Conservation (phyloP, 495 filamentous ascomycete genomes). For the Jackrogersella multiformis region DNA sequence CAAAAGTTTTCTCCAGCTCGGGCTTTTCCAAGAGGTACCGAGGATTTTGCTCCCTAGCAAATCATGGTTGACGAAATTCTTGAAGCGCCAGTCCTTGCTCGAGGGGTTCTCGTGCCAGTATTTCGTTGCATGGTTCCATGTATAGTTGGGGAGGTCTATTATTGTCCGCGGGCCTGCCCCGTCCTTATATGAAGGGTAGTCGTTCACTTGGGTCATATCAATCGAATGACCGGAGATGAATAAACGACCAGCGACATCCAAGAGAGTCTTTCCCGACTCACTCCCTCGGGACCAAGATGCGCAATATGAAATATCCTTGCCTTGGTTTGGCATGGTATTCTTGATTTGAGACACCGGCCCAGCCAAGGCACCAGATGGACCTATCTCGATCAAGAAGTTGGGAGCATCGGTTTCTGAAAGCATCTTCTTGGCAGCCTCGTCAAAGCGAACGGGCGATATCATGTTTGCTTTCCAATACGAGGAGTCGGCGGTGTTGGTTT, state of each 20-base stretch:
- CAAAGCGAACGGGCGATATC: too few species aligned
- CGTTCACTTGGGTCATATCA: neutral
- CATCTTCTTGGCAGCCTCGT: too few species aligned
- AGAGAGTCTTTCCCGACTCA: conserved; percentile 34
- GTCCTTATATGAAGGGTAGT: neutral
- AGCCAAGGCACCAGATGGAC: conserved; percentile 58
- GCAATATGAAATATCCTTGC: conserved; percentile 31
- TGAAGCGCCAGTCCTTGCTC: conserved; percentile 40
- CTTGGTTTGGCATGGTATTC: too few species aligned
- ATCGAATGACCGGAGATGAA: conserved; percentile 22
- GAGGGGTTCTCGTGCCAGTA: conserved; percentile 45
- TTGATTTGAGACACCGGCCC: conserved; percentile 58
- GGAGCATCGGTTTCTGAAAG: too few species aligned
- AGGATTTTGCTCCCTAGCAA: conserved; percentile 27
- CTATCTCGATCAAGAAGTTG: conserved; percentile 59
- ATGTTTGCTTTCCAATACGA: too few species aligned
- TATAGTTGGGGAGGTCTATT: conserved; percentile 56
- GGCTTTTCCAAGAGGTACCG: conserved; percentile 13
- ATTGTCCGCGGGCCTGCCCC: neutral
- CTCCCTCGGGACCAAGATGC: conserved; percentile 42
- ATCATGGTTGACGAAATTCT: conserved; percentile 35
- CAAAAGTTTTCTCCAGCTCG: conserved; percentile 47
- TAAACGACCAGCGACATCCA: conserved; percentile 49
- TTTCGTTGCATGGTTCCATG: conserved; percentile 54
- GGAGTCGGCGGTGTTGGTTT: too few species aligned